Percentiles rank a stretch among this genome's conserved stretches.
Evolutionary conservation across 1,284 basidiomycete species (phyloP).

Genomic region (Pyrrhoderma lamaoense): DNA sequence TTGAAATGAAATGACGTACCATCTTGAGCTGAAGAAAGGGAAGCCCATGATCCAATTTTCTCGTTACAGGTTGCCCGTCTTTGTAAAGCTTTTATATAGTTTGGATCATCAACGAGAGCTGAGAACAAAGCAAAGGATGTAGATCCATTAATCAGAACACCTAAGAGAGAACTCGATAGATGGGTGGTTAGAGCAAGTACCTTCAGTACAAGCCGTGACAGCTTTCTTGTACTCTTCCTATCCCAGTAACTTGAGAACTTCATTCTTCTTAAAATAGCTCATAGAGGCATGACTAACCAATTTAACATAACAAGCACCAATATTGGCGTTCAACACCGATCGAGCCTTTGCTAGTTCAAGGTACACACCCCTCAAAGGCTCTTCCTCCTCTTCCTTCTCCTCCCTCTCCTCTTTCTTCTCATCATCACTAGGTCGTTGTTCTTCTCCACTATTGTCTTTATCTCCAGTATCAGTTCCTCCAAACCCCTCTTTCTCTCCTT

Average conservation of each 20-base stretch:
- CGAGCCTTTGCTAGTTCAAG: slow-evolving; percentile 48
- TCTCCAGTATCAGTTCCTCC: background rate
- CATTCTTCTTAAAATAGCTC: background rate
- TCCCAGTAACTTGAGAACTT: background rate
- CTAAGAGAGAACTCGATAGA: no score
- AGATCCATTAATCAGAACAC: no score
- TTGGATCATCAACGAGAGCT: slow-evolving; percentile 83
- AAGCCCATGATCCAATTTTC: slow-evolving; percentile 72
- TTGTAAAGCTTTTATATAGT: slow-evolving; percentile 84
- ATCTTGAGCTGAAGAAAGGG: slow-evolving; percentile 75
- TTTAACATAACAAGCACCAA: slow-evolving; percentile 74
- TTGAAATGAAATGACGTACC: slow-evolving; percentile 39
- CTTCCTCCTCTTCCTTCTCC: slow-evolving; percentile 19
- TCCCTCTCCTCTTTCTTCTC: slow-evolving; percentile 4
- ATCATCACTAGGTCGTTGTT: no score
- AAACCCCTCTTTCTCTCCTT: no score
- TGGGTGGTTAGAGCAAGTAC: no score
- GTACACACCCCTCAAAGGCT: slow-evolving; percentile 30
- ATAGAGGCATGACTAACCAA: slow-evolving; percentile 40
- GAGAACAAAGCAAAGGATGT: background rate
- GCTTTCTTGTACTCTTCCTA: slow-evolving; percentile 72
- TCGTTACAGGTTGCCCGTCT: slow-evolving; percentile 84
- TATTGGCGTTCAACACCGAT: slow-evolving; percentile 69
- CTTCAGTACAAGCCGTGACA: slow-evolving; percentile 69
- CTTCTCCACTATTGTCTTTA: no score